Base-by-base conservation (phyloP, 768 basidiomycete species). In the Lentinula sp. region DNA sequence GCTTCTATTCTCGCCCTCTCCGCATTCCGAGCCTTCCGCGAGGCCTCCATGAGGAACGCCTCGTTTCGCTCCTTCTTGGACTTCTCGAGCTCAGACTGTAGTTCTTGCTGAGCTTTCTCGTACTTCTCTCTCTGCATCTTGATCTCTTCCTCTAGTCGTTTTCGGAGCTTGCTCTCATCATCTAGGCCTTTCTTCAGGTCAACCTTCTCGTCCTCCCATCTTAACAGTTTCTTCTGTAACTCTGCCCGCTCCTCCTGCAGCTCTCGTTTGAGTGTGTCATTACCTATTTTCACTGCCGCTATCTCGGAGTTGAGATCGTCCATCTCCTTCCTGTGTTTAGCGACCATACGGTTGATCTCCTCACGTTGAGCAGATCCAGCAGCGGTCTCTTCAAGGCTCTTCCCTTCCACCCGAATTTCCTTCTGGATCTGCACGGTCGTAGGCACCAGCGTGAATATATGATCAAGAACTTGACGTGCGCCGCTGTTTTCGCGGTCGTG, bases 361-460 rank as follows among this genome's bases (percentile, higher is more conserved):
- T 71, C 70, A 23, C 65, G 69, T 49, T 77, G 73, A 62, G 74
- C 76, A 16, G 69, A 68, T 5, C 78, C 76, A 10, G 78, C 78
- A 21, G 68, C 68, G 4, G 80, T 78, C 37, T 78, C 69, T 9
- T 70, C 68, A n/a, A 80, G 69, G 45, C 67, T 66, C 57, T 73
- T 78, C 48, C 62, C 69, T 65, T 79, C 70, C 57, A 73, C 73
- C 10, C 78, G 71, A 37, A 80, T 66, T 65, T 67, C 66, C 2
- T 60, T 34, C 23, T 64, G 63, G 11, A 67, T 65, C 34, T 62
- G 65, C 16, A 63, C 45, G 32, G 13, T 31, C 15, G 43, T 46
- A 34, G 66, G 65, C 6, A 15, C 32, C 9, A 62, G 35, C 16
- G 61, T 61, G 21, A 68, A 59, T 63, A 79, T 62, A 57, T 70